Evolutionary conservation across 2,329 filamentous ascomycete genomes (phyloP).

Genomic region (Fusarium miscanthi): DNA sequence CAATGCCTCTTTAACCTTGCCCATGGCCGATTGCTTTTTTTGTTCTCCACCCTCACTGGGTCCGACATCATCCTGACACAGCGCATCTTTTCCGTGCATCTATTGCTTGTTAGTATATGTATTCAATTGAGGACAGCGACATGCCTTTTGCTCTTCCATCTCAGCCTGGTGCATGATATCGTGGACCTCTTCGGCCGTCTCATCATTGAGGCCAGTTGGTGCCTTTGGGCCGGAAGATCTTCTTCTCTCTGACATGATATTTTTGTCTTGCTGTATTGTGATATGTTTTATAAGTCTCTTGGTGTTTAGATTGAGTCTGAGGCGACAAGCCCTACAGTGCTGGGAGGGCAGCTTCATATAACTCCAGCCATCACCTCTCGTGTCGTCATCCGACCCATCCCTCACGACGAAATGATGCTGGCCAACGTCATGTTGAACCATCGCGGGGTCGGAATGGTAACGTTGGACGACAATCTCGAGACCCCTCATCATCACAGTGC

Average conservation of each 20-base stretch:
- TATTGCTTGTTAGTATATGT: neutral
- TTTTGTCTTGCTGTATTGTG: neutral
- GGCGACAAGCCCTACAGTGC: no score
- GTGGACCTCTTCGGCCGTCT: slow-evolving; percentile 48
- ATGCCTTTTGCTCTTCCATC: slow-evolving; percentile 48
- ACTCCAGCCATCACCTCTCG: neutral
- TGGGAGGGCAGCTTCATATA: slow-evolving; percentile 35
- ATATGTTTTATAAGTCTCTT: neutral
- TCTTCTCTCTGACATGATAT: slow-evolving; percentile 30
- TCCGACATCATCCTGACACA: slow-evolving; percentile 38
- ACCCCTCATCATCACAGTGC: slow-evolving; percentile 43
- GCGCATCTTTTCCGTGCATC: slow-evolving; percentile 42
- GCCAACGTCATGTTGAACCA: slow-evolving; percentile 40
- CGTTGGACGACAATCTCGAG: slow-evolving; percentile 24
- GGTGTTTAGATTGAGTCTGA: neutral
- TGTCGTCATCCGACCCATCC: slow-evolving; percentile 36
- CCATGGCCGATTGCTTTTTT: slow-evolving; percentile 30
- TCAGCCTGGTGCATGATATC: slow-evolving; percentile 52
- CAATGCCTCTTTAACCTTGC: slow-evolving; percentile 46
- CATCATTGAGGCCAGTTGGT: slow-evolving; percentile 44
- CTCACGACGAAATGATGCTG: slow-evolving; percentile 38
- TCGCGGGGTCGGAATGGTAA: slow-evolving; percentile 33
- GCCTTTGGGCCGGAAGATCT: slow-evolving; percentile 23
- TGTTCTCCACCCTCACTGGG: slow-evolving; percentile 4
- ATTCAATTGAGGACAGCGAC: accelerated